Conservation (phyloP, 805 yeast genomes). For the Metschnikowia anglica region DNA sequence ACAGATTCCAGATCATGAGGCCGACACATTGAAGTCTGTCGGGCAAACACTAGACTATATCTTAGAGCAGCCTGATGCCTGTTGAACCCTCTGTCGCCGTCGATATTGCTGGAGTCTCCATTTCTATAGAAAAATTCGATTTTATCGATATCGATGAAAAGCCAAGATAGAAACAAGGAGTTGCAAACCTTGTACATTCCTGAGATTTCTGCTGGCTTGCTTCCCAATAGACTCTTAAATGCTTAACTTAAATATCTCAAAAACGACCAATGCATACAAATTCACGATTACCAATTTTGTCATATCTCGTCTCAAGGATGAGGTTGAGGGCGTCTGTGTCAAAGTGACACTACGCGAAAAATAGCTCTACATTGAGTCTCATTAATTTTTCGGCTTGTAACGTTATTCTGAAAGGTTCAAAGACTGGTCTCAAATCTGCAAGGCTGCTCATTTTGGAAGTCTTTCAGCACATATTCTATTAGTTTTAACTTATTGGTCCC, state of each 20-base stretch:
- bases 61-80: slow-evolving; percentile 43
- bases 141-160: too few species aligned
- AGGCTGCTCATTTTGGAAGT: too few species aligned
- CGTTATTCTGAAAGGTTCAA: too few species aligned
- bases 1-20: slow-evolving; percentile 48
- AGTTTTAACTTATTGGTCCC: too few species aligned
- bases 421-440: too few species aligned
- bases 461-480: too few species aligned
- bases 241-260: neutral
- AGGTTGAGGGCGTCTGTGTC: neutral
- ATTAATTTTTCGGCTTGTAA: too few species aligned
- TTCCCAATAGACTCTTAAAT: neutral
- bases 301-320: neutral
- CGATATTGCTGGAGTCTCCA: too few species aligned
- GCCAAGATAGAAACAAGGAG: neutral
- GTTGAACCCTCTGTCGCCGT: slow-evolving; percentile 19
- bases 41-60: slow-evolving; percentile 46
- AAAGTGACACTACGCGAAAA: too few species aligned
- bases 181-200: neutral
- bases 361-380: too few species aligned
- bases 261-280: slow-evolving; percentile 2
- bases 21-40: slow-evolving; percentile 46
- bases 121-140: too few species aligned
- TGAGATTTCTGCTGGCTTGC: neutral
- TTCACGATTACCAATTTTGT: neutral